phyloP scores from a whole-genome alignment of 106 monocot species.

The Dendrobium nobile region DNA sequence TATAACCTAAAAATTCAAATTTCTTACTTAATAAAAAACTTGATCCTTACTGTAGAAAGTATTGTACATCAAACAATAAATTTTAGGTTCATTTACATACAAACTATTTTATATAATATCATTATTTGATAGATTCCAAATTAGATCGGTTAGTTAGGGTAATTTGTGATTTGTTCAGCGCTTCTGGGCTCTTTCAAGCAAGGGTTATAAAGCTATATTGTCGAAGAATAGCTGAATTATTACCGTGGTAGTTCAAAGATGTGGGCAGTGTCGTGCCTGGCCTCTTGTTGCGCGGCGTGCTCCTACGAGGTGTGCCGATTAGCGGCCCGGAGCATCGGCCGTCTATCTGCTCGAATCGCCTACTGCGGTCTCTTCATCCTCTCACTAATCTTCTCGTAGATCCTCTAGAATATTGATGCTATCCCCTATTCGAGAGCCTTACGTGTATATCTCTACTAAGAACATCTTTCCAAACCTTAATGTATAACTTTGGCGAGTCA shows the following conservation, averaged over 20 bases:
- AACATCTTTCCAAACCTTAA: constrained; percentile 1
- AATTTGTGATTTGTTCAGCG: too few species aligned
- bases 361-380: constrained; percentile 97
- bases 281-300: constrained; percentile 97
- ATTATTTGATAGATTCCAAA: too few species aligned
- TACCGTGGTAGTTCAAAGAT: constrained; percentile 16
- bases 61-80: too few species aligned
- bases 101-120: too few species aligned
- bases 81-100: too few species aligned
- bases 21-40: too few species aligned
- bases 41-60: too few species aligned
- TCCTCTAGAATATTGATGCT: constrained; percentile 91
- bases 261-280: constrained; percentile 98
- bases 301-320: constrained; percentile 94
- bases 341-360: constrained; percentile 92
- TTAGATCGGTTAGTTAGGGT: too few species aligned
- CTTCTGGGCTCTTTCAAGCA: too few species aligned
- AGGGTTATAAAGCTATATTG: background rate
- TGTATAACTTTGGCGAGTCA: too few species aligned
- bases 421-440: constrained; percentile 75
- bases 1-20: too few species aligned
- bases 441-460: constrained; percentile 44
- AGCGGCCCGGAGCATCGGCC: constrained; percentile 80
- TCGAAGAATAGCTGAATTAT: background rate
- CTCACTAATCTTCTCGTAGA: constrained; percentile 88